A percentile compares a stretch with the other conserved stretches of the same genome.
These are phyloP conservation scores for Trichophyton benhamiae DNA, from an alignment of 2,329 filamentous ascomycete genomes.

Conservation along the genomic window DNA sequence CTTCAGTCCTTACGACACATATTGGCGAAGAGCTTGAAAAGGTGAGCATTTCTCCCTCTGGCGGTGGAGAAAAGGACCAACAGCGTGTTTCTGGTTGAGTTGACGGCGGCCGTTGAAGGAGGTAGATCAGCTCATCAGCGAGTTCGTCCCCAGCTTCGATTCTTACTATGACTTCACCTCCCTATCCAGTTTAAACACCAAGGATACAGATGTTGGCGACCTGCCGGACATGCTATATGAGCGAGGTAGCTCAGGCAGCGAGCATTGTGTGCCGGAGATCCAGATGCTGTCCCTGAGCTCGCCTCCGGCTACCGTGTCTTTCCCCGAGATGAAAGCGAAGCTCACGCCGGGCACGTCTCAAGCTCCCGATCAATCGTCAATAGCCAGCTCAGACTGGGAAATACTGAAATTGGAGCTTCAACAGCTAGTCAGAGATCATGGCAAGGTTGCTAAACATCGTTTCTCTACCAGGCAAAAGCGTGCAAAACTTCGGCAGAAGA, in stretches of 20 bases:
- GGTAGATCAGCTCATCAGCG: not conserved
- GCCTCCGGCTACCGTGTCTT: not conserved
- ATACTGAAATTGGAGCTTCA: constrained; percentile 9
- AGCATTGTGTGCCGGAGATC: not conserved
- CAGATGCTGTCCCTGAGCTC: not conserved
- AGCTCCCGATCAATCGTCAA: not conserved
- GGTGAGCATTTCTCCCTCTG: not conserved
- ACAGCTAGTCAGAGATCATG: constrained; percentile 15
- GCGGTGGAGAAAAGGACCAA: not conserved
- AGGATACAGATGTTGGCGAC: not conserved
- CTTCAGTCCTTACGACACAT: not conserved
- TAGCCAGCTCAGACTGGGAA: not conserved
- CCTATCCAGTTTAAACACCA: not conserved
- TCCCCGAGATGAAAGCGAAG: not conserved
- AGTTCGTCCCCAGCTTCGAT: not conserved
- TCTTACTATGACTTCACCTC: not conserved
- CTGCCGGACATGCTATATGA: not conserved
- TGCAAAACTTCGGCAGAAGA: constrained; percentile 15
- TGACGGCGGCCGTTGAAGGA: not conserved
- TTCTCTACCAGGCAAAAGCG: constrained; percentile 11
- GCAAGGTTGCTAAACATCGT: constrained; percentile 7
- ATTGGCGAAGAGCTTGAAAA: not conserved
- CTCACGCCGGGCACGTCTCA: not conserved
- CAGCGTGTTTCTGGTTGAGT: not conserved
- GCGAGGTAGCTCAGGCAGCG: not conserved